Evolutionary conservation across 225 moss, liverwort and hornwort genomes (phyloP), one percentile per base, ranked within the genome.

Genomic region (Lunularia cruciata): DNA sequence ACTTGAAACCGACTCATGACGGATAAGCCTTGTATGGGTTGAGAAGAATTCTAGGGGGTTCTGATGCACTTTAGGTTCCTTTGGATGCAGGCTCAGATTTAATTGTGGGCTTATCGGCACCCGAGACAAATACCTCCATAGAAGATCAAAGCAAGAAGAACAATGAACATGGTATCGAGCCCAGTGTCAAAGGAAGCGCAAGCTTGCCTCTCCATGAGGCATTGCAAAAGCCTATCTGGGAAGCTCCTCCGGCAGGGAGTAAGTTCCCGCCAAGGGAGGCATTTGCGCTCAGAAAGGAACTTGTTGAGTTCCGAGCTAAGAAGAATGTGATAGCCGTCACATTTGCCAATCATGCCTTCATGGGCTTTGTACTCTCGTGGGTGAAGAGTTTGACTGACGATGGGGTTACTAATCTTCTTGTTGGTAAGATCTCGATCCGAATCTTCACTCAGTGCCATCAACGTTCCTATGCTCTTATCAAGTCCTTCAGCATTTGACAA

Each of bases 351-450:
- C 74, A 65, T 75, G 92, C 96, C 5, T 96, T 96, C 67, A 75
- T 92, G 77, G 92, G 88, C 60, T 96, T 96, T 47, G 96, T 87
- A 57, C 85, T 83, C 47, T 83, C 90, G 11, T 96, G 96, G 96
- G 92, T 92, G 70, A 92, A 86, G 37, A 87, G 88, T 75, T 73
- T 96, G 68, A 96, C 90, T 6, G 87, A 89, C 25, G 75, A 34
- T 33, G 85, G 90, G 48, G 90, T 92, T 40, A 80, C 79, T 60
- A 96, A 92, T 68, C 78, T 96, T 58, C 87, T 96, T 68, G 90
- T 96, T 39, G 96, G 91, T 92, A 77, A 43, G 77, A 11, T 43
- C 16, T 43, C 43, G 43, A 43, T 6, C 43, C 16, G 16, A 43
- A 43, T 43, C 16, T 43, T 16, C 12, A 16, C 43, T 2, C 40